These are phyloP conservation scores for Colletotrichum cuscutae DNA, from an alignment of 2,329 filamentous ascomycete species.

Conservation along the genomic window DNA sequence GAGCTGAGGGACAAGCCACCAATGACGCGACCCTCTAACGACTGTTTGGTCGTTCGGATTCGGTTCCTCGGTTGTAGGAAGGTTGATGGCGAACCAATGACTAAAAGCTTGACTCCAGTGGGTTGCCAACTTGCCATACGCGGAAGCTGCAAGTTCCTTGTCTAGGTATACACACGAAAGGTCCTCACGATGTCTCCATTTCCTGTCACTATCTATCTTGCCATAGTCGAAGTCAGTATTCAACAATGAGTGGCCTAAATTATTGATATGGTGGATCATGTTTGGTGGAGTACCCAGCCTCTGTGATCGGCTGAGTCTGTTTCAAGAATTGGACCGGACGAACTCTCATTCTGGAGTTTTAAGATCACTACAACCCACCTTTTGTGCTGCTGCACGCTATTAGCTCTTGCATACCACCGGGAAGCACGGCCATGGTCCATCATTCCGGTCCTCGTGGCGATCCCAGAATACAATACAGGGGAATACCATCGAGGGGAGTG, in stretches of 20 bases:
- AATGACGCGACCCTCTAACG: conserved; percentile 8
- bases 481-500: background rate
- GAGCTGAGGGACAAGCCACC: conserved; percentile 18
- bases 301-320: background rate
- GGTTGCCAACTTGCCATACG: background rate
- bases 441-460: background rate
- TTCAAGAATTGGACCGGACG: conserved; percentile 5
- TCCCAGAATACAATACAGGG: background rate
- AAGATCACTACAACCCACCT: background rate
- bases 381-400: background rate
- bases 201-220: background rate
- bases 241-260: no score
- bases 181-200: background rate
- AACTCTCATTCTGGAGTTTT: background rate
- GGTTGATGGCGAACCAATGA: background rate
- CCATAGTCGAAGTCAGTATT: background rate
- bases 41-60: conserved; percentile 13
- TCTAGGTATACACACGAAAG: background rate
- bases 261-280: background rate
- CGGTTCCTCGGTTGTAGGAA: background rate
- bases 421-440: background rate
- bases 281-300: background rate
- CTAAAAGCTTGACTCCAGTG: background rate
- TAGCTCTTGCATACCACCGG: background rate
- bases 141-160: background rate